Percentiles rank a stretch among this genome's conserved stretches.
Evolutionary conservation across 2,329 filamentous ascomycete species (phyloP).

Genomic region (Ophiostoma novo-ulmi): DNA sequence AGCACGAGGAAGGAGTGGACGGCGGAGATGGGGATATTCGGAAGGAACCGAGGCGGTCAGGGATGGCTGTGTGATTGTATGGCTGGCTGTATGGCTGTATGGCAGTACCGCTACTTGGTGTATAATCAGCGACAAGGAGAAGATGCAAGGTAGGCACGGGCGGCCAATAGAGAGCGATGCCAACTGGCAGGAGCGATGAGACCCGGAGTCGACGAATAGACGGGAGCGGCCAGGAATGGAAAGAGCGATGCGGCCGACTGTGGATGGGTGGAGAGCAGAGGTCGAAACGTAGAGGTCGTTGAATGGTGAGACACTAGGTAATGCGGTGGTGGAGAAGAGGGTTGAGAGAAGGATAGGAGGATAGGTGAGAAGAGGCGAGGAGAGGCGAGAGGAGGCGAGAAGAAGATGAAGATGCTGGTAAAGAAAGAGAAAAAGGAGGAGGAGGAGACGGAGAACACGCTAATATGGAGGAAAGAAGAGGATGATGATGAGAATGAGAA

Average conservation of each 20-base stretch:
- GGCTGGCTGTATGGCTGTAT: not conserved
- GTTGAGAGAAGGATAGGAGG: not conserved
- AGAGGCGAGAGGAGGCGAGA: not conserved
- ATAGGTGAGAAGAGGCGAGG: not conserved
- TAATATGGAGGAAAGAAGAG: not conserved
- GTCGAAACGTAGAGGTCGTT: constrained; percentile 10
- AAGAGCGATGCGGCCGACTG: constrained; percentile 9
- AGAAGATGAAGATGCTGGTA: not conserved
- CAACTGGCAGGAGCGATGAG: constrained; percentile 10
- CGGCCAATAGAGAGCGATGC: constrained; percentile 3
- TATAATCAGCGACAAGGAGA: not conserved
- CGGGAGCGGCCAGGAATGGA: constrained; percentile 1
- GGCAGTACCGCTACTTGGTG: not conserved
- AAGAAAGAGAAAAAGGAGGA: not conserved
- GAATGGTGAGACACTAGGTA: constrained; percentile 11
- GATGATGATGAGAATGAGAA: too few relatives aligned
- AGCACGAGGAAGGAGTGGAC: not conserved
- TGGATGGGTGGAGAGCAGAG: constrained; percentile 14
- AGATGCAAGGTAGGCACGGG: not conserved
- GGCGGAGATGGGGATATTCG: not conserved
- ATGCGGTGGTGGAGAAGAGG: not conserved
- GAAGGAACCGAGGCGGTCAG: not conserved
- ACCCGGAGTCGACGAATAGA: constrained; percentile 5
- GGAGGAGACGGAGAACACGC: not conserved
- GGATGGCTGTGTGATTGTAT: not conserved